phyloP scores from a whole-genome alignment of 371 early-diverging fungal genomes.

The Sporodiniella umbellata region DNA sequence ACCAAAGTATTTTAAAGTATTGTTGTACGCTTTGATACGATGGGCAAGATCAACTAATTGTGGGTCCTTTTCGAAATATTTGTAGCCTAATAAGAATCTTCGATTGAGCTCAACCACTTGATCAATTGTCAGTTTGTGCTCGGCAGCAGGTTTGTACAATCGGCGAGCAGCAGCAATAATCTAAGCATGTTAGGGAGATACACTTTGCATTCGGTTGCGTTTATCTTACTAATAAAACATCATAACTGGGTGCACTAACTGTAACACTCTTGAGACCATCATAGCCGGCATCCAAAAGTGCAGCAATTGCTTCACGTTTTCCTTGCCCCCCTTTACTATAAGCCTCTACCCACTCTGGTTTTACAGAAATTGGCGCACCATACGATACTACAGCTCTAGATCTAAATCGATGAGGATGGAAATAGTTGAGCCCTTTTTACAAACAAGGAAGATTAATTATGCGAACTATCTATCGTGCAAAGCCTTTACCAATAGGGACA shows the following conservation, averaged over 20 bases:
- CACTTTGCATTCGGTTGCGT: too few species aligned
- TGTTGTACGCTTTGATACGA: slow-evolving; percentile 69
- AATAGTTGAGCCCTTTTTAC: slow-evolving; percentile 75
- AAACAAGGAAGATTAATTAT: not conserved
- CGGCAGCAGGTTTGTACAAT: slow-evolving; percentile 63
- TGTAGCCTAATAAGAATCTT: slow-evolving; percentile 67
- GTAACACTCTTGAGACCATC: slow-evolving; percentile 70
- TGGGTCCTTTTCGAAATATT: slow-evolving; percentile 56
- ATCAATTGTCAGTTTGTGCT: slow-evolving; percentile 57
- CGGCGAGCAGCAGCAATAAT: slow-evolving; percentile 75
- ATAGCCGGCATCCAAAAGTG: slow-evolving; percentile 57
- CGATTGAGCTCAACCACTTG: slow-evolving; percentile 69
- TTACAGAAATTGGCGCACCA: slow-evolving; percentile 70
- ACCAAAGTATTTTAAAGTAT: slow-evolving; percentile 70
- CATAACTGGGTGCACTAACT: slow-evolving; percentile 79
- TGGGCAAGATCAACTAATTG: slow-evolving; percentile 48
- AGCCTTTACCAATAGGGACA: slow-evolving; percentile 69
- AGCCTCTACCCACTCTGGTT: slow-evolving; percentile 56
- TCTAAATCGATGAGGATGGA: slow-evolving; percentile 84
- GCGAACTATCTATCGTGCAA: too few species aligned
- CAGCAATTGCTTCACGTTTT: slow-evolving; percentile 64
- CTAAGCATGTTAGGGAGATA: slow-evolving; percentile 17
- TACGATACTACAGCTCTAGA: slow-evolving; percentile 86
- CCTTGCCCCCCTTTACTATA: slow-evolving; percentile 69
- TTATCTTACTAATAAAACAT: slow-evolving; percentile 65